Evolutionary conservation across 2,329 filamentous ascomycete species (phyloP), one percentile per base, ranked within the genome.

Genomic region (Pseudogymnoascus sp.): DNA sequence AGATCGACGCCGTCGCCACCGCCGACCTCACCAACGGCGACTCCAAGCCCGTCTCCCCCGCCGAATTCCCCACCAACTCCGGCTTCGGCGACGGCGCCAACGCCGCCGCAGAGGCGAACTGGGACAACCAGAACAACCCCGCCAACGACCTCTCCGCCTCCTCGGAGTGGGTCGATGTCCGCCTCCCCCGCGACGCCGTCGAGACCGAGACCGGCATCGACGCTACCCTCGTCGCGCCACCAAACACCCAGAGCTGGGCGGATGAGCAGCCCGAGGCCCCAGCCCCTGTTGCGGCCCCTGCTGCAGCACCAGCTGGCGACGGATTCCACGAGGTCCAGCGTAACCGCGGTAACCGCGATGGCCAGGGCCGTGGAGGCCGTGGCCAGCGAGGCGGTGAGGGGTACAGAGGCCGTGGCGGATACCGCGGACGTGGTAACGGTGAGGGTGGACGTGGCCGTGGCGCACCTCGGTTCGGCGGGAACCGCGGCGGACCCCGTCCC

Each of bases 171-270:
- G 70, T 74, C 60, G 70, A 90, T 85, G 88, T 93, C 61, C 42
- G 89, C 84, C 88, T 96, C 65, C 85, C 90, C 61, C 85, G 88
- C 63, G 83, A 91, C 68, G 83, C 87, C 56, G 78, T 84, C 61
- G 91, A 96, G 79, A 88, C 88, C 4, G 90, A 95, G 66, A 85
- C 82, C 38, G 85, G 84, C 38, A 73, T 85, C 44, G 77, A 81
- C 56, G 84, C 85, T 26, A 85, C 84, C 6, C 77, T 78, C 7
- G 75, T 78, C 40, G 72, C 77, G 62, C 81, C 82, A 70, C 80
- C 80, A 31, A 82, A 83, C 70, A 81, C 80, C 42, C 86, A 88
- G 72, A 91, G 87, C 70, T 96, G 90, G 90, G 90, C 90, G 26
- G 91, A 96, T 70, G 90, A 95, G 65, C 84, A 89, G 69, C 84